phyloP scores from a whole-genome alignment of 163 green algal species.

The Chlamydomonas reinhardtii region DNA sequence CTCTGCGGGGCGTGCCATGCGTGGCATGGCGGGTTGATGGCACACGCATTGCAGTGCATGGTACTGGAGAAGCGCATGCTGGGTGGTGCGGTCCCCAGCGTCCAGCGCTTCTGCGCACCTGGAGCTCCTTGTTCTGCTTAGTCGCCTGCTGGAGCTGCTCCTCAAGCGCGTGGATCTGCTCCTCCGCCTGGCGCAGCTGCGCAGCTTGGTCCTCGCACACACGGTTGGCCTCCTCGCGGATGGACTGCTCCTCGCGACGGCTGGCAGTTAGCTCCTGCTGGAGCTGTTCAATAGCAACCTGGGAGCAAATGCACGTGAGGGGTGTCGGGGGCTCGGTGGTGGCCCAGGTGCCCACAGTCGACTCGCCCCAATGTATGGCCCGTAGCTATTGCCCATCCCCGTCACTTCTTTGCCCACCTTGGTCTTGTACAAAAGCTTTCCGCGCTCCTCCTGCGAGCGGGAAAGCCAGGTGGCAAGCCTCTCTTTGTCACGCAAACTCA shows the following conservation, averaged over 20 bases:
- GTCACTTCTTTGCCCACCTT: conserved; percentile 52
- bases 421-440: conserved; percentile 71
- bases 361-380: too few relatives aligned
- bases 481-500: too few relatives aligned
- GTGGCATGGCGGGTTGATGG: background rate
- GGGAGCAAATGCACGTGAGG: background rate
- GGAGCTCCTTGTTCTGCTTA: conserved; percentile 44
- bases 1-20: background rate
- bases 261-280: conserved; percentile 68
- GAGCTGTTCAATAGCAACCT: conserved; percentile 77
- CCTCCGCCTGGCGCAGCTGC: conserved; percentile 62
- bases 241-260: conserved; percentile 60
- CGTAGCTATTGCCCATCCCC: background rate
- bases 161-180: conserved; percentile 64
- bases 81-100: too few relatives aligned
- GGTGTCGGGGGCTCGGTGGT: too few relatives aligned
- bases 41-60: background rate
- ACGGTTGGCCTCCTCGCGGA: conserved; percentile 61
- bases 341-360: too few relatives aligned
- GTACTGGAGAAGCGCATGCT: too few relatives aligned
- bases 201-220: conserved; percentile 69
- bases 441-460: conserved; percentile 61
- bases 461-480: background rate
- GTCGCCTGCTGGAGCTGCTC: conserved; percentile 56
- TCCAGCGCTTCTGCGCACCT: conserved; percentile 19